Evolutionary conservation across 2,329 filamentous ascomycete genomes (phyloP), one percentile per base, ranked within the genome.

Genomic region (Diaporthe humulicola): DNA sequence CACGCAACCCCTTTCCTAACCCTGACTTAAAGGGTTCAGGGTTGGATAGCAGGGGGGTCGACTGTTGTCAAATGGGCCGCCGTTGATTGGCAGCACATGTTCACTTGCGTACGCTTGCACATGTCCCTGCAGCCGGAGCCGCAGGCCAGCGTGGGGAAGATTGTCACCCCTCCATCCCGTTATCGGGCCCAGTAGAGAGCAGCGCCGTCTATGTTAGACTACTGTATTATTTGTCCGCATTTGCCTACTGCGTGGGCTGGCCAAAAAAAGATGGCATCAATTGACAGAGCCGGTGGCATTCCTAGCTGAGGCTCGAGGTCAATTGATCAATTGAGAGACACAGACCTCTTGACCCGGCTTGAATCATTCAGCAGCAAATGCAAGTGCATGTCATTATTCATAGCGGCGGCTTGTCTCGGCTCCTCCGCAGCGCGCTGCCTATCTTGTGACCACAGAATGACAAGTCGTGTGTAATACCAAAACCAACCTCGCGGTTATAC

Each of bases 401-500:
- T 76, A 74, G 74, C 52, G 66, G 69, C 74, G 74, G 66, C 60
- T 76, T 76, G 33, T 64, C 25, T 76, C 74, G 74, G 74, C 74
- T 60, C 45, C 38, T 30, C 69, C 48, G 25, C 61, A 19, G 50
- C 45, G 61, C 25, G 17, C 17, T 54, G 42, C 64, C 70, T 70
- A 73, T 75, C 74, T 73, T 61, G 70, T 75, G 74, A 75, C 74
- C 61, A 40, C 50, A 38, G 54, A 69, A 69, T 74, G 74, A 71
- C 74, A 42, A 25, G 66, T 73, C 60, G 45, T 61, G 52, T 66
- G 70, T 67, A 70, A 64, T 66, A 70, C 74, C 70, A 66, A 50
- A 57, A 56, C 52, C 70, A 50, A 50, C 56, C 14, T 72, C 69
- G 50, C 86, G 85, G 83, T 82, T 85, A 82, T 82, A 89, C 87